Evolutionary conservation across 148 eudicot genomes (phyloP).

Genomic region (Rhododendron griersonianum): DNA sequence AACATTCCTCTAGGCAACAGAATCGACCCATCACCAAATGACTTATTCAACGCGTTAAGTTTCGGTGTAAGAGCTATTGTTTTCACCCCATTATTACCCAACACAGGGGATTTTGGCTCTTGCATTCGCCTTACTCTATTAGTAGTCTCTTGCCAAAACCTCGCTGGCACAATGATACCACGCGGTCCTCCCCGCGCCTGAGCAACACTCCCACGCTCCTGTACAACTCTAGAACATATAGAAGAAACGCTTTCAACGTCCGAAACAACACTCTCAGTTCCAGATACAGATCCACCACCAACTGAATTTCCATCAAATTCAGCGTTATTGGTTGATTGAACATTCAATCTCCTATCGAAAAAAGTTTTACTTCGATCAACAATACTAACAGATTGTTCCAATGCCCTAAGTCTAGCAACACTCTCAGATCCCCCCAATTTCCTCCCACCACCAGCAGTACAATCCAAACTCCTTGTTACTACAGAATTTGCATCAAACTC

Average conservation of each 20-base stretch:
- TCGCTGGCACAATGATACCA: slow-evolving; percentile 52
- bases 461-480: slow-evolving; percentile 64
- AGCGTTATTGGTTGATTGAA: slow-evolving; percentile 3
- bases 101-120: slow-evolving; percentile 48
- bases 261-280: slow-evolving; percentile 30
- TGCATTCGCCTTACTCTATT: slow-evolving; percentile 30
- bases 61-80: slow-evolving; percentile 21
- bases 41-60: slow-evolving; percentile 25
- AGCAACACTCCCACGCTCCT: slow-evolving; percentile 19
- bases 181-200: slow-evolving; percentile 35
- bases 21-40: slow-evolving; percentile 24
- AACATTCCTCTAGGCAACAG: slow-evolving; percentile 38
- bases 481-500: neutral
- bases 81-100: slow-evolving; percentile 23
- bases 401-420: slow-evolving; percentile 26
- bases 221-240: slow-evolving; percentile 28
- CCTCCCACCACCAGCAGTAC: slow-evolving; percentile 33
- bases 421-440: slow-evolving; percentile 45
- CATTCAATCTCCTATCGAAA: slow-evolving; percentile 19
- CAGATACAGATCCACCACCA: slow-evolving; percentile 23
- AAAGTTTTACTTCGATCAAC: slow-evolving; percentile 20
- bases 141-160: slow-evolving; percentile 51
- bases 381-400: slow-evolving; percentile 34
- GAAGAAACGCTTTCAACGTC: slow-evolving; percentile 64
- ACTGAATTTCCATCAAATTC: slow-evolving; percentile 17